Evolutionary conservation across 1,284 basidiomycete species (phyloP).

Genomic region (Boletus mariae): DNA sequence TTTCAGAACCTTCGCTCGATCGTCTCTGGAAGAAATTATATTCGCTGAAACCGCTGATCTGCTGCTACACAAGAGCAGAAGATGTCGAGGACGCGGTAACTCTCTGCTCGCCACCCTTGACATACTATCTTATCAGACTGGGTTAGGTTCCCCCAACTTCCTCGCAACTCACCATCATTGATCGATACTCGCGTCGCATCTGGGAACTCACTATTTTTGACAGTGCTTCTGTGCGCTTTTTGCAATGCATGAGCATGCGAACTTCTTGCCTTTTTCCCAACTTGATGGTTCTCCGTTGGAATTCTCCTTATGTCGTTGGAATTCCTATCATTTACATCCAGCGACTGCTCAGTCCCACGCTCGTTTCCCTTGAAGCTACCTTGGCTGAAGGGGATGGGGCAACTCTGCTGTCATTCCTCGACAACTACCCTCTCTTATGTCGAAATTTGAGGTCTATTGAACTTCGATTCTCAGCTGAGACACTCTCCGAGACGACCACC

Average conservation of each 20-base stretch:
- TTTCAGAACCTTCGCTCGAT: slow-evolving; percentile 14
- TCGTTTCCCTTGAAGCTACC: slow-evolving; percentile 4
- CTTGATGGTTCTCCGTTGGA: slow-evolving; percentile 11
- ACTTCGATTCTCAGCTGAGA: background rate
- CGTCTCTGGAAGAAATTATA: slow-evolving; percentile 10
- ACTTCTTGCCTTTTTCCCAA: slow-evolving; percentile 11
- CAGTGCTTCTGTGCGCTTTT: slow-evolving; percentile 4
- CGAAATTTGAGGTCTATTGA: slow-evolving; percentile 5
- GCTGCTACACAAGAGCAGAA: slow-evolving; percentile 6
- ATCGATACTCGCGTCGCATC: slow-evolving; percentile 14
- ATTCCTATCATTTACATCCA: slow-evolving; percentile 10
- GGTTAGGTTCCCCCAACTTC: slow-evolving; percentile 13
- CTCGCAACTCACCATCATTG: slow-evolving; percentile 7
- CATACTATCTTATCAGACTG: background rate
- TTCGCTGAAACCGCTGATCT: slow-evolving; percentile 17
- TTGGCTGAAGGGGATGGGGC: slow-evolving; percentile 11
- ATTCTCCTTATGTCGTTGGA: background rate
- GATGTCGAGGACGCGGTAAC: background rate
- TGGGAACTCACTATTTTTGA: slow-evolving; percentile 9
- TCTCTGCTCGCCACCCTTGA: background rate
- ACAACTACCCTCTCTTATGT: slow-evolving; percentile 7
- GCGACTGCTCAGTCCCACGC: slow-evolving; percentile 15
- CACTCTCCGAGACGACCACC: background rate
- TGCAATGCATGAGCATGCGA: slow-evolving; percentile 11
- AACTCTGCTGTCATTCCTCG: slow-evolving; percentile 12